A percentile compares a stretch with the other conserved stretches of the same genome.
These are phyloP conservation scores for Moelleriella libera DNA, from an alignment of 2,329 filamentous ascomycete species.

Conservation along the genomic window DNA sequence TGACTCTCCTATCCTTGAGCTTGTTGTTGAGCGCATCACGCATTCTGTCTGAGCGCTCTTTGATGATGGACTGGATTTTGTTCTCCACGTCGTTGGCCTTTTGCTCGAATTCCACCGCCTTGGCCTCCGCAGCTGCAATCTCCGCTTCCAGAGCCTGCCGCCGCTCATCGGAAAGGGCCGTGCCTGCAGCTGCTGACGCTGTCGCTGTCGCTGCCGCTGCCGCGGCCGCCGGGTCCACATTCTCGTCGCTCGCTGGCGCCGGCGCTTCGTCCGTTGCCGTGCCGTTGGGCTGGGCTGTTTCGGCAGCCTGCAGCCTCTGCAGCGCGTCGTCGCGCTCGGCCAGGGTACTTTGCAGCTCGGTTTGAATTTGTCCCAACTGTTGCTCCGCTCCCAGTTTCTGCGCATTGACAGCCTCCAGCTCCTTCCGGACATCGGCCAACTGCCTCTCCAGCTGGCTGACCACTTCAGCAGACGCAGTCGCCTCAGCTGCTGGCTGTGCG, in stretches of 20 bases:
- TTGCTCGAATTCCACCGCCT: constrained; percentile 48
- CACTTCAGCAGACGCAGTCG: constrained; percentile 31
- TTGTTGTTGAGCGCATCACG: constrained; percentile 54
- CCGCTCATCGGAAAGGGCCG: constrained; percentile 38
- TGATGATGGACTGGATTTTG: constrained; percentile 43
- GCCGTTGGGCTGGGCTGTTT: neutral
- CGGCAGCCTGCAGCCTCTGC: constrained; percentile 13
- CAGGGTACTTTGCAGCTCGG: constrained; percentile 47
- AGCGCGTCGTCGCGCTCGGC: constrained; percentile 51
- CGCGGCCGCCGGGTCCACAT: neutral
- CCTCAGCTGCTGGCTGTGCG: constrained; percentile 12
- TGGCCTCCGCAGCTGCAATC: constrained; percentile 44
- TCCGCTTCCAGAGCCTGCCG: constrained; percentile 47
- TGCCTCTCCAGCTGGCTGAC: constrained; percentile 33
- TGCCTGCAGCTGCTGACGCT: constrained; percentile 1
- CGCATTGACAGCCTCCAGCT: constrained; percentile 50
- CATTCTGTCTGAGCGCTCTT: constrained; percentile 55
- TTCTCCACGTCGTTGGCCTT: constrained; percentile 53
- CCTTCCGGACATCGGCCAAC: constrained; percentile 34
- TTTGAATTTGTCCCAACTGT: constrained; percentile 38
- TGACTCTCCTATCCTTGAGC: constrained; percentile 48
- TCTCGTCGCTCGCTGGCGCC: neutral
- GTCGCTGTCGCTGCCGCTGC: neutral
- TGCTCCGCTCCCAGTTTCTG: constrained; percentile 58
- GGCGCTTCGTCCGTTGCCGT: neutral